Percentiles rank a stretch among this genome's conserved stretches.
Evolutionary conservation across 345 rosid genomes (phyloP).

Genomic region (Physaria fendleri): DNA sequence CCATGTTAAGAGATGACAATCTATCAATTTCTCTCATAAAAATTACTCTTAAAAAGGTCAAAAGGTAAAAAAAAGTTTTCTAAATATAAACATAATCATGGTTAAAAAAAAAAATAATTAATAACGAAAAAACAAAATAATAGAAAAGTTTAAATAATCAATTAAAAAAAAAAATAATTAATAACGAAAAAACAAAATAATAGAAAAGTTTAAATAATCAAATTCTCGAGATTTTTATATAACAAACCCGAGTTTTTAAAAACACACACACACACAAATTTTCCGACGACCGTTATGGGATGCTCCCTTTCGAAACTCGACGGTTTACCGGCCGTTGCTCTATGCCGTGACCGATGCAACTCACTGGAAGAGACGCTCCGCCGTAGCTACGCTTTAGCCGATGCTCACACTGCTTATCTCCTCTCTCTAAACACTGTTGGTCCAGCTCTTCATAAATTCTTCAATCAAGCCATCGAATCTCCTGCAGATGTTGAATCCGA

Average conservation of each 20-base stretch:
- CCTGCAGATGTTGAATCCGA: background rate
- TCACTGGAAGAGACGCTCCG: slow-evolving; percentile 50
- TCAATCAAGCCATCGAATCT: slow-evolving; percentile 22
- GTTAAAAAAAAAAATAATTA: background rate
- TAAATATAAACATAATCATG: no score
- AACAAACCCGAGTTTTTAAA: background rate
- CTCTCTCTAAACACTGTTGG: slow-evolving; percentile 44
- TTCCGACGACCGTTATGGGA: slow-evolving; percentile 31
- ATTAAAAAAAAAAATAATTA: background rate
- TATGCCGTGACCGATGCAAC: slow-evolving; percentile 57
- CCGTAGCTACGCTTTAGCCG: slow-evolving; percentile 47
- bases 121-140: background rate
- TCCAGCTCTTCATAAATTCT: slow-evolving; percentile 38
- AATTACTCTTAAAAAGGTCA: no score
- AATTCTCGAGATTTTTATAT: background rate
- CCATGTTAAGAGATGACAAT: no score
- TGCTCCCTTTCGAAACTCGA: slow-evolving; percentile 40
- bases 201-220: background rate
- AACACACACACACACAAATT: background rate
- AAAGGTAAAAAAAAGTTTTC: no score
- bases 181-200: background rate
- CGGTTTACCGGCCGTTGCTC: slow-evolving; percentile 47
- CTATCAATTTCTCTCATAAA: no score
- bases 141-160: background rate
- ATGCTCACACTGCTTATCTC: slow-evolving; percentile 48